Base-by-base conservation (phyloP, 805 yeast genomes). In the Kuraishia molischiana region DNA sequence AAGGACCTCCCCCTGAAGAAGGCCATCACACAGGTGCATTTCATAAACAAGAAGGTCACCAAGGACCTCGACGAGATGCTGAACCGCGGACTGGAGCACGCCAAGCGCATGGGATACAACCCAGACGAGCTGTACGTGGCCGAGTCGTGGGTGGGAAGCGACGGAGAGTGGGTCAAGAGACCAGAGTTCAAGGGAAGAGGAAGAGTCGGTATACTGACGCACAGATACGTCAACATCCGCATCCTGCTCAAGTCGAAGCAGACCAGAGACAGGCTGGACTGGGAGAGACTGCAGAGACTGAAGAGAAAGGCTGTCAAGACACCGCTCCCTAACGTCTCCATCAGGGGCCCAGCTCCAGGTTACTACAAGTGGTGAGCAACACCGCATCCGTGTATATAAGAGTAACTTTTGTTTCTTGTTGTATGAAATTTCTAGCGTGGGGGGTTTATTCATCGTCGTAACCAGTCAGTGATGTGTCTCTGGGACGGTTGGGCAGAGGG, bases 11-110 rank as follows among this genome's bases (percentile, higher is more conserved):
- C 76, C 38, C 76, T 85, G 26, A 74, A 77, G 48, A 74, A 73
- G 32, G 97, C 97, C 37, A 82, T 90, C 48, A 85, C 90, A 30
- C 97, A 89, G 62, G 79, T 89, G 49, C 97, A 90, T 59, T 90
- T 90, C 66, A 76, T 78, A 55, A 71, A 78, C 35, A 86, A 85
- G 62, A 76, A 80, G 50, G 73, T 87, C 58, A 74, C 94, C 24
- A 70, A 79, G 39, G 95, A 87, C 45, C 69, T 87, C 39, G 89
- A 79, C 37, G 82, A 77, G 44, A 62, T 89, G 59, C 68, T 90
- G 44, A 76, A 78, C 50, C 66, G 74, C 36, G 95, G 94, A 8
- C 51, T 85, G 24, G 67, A 73, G 34, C 86, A 85, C 51, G 86
- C 89, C 18, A 63, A 72, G 40, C 64, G 62, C 29, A 58, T 81